Base-by-base conservation (phyloP, 1,284 basidiomycete genomes). In the Lentinula novae-zelandiae region DNA sequence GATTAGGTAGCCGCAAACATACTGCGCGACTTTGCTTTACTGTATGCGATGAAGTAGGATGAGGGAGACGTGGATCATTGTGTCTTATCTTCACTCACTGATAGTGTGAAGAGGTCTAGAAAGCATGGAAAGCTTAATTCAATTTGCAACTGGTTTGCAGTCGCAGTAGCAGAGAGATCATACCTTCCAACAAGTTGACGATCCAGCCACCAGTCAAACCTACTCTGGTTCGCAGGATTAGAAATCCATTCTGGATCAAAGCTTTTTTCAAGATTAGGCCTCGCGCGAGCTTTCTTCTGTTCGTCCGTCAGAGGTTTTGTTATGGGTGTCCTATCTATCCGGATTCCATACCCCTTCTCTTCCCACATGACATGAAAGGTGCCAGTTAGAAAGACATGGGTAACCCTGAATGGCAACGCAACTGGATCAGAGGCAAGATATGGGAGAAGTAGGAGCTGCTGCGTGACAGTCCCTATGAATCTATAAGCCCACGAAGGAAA, bases 361-460 rank as follows among this genome's bases (percentile, higher is more conserved):
- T 66, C 66, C 42, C 73, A 60, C 15, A 61, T 59, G 7, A 66
- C 62, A 40, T 68, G 67, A 58, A 71, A 66, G 5, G 78, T 76
- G 0, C 70, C 73, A 5, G 74, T 68, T 2, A 80, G 70, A 22
- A 80, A 61, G 17, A 77, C 70, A 65, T 79, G 78, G 1, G 76
- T 75, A 22, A 77, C 69, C 10, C 63, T 68, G 67, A 80, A 81
- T 20, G 74, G 73, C 9, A 80, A 68, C 13, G 67, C 64, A 9
- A 69, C 68, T 9, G 79, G 72, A 17, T 71, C 67, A 5, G 63
- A 66, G 7, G 69, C 48, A 60, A 76, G 71, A 63, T 73, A 72
- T 5, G 77, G 78, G 7, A 82, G 68, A 53, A 79, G 70, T n/a
- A 80, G 64, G 7, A 80, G 64, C 63, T 79, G 76, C 62, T 79